These are phyloP conservation scores for Prunus dulcis DNA, from an alignment of 306 rosid species.

Conservation along the genomic window DNA sequence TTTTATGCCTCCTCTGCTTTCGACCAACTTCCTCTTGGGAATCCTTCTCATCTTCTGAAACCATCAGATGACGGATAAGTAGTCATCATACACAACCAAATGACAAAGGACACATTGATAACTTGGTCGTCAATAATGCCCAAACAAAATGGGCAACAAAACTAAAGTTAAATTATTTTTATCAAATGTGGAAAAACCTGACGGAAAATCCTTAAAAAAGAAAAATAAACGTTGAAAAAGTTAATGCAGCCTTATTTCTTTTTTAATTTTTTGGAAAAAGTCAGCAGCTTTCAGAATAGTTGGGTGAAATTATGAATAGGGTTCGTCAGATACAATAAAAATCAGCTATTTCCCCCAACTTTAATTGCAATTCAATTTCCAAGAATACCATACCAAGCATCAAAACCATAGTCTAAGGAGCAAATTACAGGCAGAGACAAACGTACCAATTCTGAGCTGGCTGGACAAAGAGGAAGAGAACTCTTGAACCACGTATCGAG, in stretches of 20 bases:
- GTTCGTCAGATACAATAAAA: neutral
- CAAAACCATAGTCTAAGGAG: neutral
- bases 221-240: neutral
- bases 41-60: slow-evolving; percentile 62
- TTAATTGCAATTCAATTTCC: neutral
- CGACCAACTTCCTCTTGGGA: slow-evolving; percentile 34
- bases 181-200: neutral
- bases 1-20: slow-evolving; percentile 48
- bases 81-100: neutral
- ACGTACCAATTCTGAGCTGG: slow-evolving; percentile 49
- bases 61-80: too few relatives aligned
- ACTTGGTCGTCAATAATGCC: neutral
- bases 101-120: neutral
- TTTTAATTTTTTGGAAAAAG: neutral
- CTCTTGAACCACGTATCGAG: slow-evolving; percentile 50
- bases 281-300: neutral
- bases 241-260: neutral
- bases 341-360: neutral
- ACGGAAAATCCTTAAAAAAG: neutral
- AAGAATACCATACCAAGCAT: neutral
- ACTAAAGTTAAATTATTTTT: neutral
- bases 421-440: neutral
- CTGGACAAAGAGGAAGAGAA: slow-evolving; percentile 59
- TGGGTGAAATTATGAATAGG: neutral
- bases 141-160: neutral